Conservation (phyloP, 2,329 filamentous ascomycete genomes). For the Fusarium odoratissimum region DNA sequence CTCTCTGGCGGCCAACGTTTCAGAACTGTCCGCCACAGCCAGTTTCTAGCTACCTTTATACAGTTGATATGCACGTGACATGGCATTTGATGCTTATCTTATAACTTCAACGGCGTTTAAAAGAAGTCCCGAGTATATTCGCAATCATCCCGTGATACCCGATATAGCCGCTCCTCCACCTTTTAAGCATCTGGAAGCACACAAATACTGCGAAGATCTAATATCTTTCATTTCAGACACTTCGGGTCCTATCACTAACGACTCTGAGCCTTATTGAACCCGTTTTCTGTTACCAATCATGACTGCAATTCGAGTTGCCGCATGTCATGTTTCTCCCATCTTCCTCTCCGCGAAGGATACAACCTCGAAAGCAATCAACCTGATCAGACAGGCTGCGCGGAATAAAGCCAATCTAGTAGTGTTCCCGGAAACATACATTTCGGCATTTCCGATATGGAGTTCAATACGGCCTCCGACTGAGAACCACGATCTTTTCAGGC, state of each 20-base stretch:
- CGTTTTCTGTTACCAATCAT: neutral
- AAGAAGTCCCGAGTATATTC: neutral
- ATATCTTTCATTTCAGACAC: too few species aligned
- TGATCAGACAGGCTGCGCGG: constrained; percentile 58
- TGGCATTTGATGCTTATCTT: too few species aligned
- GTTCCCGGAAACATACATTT: constrained; percentile 65
- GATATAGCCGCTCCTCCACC: constrained; percentile 7
- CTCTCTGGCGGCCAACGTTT: too few species aligned
- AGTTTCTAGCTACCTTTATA: too few species aligned
- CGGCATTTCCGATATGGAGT: constrained; percentile 66
- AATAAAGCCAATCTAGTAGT: constrained; percentile 61
- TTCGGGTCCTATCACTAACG: too few species aligned
- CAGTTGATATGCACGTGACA: too few species aligned
- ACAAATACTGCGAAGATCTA: too few species aligned
- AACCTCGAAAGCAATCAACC: constrained; percentile 57
- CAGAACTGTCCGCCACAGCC: too few species aligned
- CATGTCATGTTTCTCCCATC: constrained; percentile 56
- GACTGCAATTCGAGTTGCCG: constrained; percentile 40
- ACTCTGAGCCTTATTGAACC: too few species aligned
- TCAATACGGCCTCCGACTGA: constrained; percentile 58
- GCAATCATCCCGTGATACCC: neutral
- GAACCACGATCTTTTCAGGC: constrained; percentile 62
- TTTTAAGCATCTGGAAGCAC: neutral
- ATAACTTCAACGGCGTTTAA: neutral
- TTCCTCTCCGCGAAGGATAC: constrained; percentile 60